phyloP scores from a whole-genome alignment of 352 stramenopile genomes.

The Globisporangium camurandrum region DNA sequence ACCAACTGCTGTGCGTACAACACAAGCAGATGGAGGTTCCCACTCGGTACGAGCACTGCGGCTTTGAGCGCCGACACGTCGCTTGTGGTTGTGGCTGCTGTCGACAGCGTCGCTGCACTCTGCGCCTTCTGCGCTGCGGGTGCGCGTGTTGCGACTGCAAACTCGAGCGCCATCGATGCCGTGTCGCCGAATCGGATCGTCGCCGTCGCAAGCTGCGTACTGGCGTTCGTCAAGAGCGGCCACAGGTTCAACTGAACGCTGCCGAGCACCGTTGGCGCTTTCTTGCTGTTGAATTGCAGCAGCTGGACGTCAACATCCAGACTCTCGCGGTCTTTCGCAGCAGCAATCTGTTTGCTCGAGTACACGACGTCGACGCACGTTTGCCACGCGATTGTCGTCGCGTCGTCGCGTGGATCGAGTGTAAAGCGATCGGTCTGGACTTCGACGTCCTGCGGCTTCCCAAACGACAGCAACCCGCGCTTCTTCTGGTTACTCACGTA shows the following conservation, averaged over 20 bases:
- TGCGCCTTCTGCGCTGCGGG: too few species aligned
- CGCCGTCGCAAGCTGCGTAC: background rate
- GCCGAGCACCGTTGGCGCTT: constrained; percentile 15
- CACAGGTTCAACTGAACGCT: constrained; percentile 24
- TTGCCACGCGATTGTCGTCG: constrained; percentile 14
- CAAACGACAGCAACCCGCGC: constrained; percentile 13
- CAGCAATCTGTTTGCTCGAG: constrained; percentile 15
- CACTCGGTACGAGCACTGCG: constrained; percentile 16
- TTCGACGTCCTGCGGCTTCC: constrained; percentile 10
- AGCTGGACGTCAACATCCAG: constrained; percentile 24
- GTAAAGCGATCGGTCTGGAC: constrained; percentile 6
- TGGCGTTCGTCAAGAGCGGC: constrained; percentile 4
- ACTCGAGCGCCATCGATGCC: constrained; percentile 22
- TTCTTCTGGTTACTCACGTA: constrained; percentile 21
- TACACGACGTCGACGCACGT: constrained; percentile 13
- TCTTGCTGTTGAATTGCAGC: constrained; percentile 10
- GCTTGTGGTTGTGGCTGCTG: background rate
- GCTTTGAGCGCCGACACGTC: constrained; percentile 4
- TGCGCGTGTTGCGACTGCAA: constrained; percentile 7
- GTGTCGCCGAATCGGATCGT: constrained; percentile 17
- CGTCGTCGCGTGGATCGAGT: constrained; percentile 1
- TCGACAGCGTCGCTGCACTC: background rate
- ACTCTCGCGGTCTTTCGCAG: constrained; percentile 24
- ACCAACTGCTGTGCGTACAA: constrained; percentile 28
- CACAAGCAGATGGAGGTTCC: constrained; percentile 36